Evolutionary conservation across 2,329 filamentous ascomycete genomes (phyloP), one percentile per base, ranked within the genome.

Genomic region (Phaeophleospora eucalypticola): DNA sequence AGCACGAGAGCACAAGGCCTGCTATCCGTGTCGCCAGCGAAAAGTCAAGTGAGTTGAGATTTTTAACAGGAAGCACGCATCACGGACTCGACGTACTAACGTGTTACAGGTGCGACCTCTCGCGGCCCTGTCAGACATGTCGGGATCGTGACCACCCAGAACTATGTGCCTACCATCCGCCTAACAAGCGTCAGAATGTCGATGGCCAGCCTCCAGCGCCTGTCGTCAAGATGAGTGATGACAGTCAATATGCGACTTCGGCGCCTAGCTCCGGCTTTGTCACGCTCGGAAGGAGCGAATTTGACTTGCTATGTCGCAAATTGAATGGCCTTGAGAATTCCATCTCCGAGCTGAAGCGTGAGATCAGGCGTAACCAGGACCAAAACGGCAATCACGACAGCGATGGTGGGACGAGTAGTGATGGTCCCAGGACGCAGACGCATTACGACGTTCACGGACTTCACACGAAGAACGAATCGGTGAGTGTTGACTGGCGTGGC

Each of bases 381-480:
- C 37, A 51, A 33, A 44, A 45, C 16, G 46, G 48, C 4, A 41
- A 45, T 17, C 46, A 46, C 34, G 49, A 58, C 24, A 56, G 53
- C 33, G 46, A 58, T 18, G 52, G 42, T 6, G 43, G 51, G 3
- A 43, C 48, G 4, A 54, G 51, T 38, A 51, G 48, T 21, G 45
- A 50, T 17, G 41, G 49, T 4, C 42, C 35, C 15, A 43, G 44
- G 9, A 12, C 29, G 17, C 51, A 53, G n/a, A 59, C 65, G 41
- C 71, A 74, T 45, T 67, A 71, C 1, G 65, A 68, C 24, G 66
- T 70, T 2, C 79, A 82, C 58, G 80, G 80, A 2, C 75, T 83
- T 18, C 79, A 82, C 61, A 79, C 79, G 4, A 70, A 72, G 45
- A 83, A 82, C 59, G 78, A 78, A 46, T 56, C 53, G 20, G 44